phyloP scores from a whole-genome alignment of 441 rosid genomes.

The Pelargonium fulgidum region DNA sequence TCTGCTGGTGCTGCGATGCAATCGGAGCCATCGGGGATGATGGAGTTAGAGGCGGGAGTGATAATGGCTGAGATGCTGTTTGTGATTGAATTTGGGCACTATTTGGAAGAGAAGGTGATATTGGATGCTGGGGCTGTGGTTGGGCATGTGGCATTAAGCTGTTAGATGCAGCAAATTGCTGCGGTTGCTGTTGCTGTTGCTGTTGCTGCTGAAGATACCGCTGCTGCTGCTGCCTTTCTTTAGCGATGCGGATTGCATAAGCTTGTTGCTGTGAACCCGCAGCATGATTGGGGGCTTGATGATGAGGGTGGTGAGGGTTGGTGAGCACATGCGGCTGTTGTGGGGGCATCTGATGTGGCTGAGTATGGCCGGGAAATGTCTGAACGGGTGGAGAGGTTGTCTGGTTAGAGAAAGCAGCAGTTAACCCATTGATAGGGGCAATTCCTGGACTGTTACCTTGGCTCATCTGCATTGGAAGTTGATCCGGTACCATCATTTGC shows the following conservation, averaged over 20 bases:
- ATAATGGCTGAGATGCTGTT: slow-evolving; percentile 47
- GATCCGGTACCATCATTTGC: slow-evolving; percentile 53
- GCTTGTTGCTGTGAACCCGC: slow-evolving; percentile 66
- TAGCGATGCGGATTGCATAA: slow-evolving; percentile 55
- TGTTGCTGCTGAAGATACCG: slow-evolving; percentile 59
- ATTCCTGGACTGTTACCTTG: slow-evolving; percentile 65
- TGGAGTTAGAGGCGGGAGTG: slow-evolving; percentile 43
- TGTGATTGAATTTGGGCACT: slow-evolving; percentile 67
- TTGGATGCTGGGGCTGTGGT: slow-evolving; percentile 58
- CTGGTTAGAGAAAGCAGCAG: slow-evolving; percentile 67
- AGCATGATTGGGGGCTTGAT: slow-evolving; percentile 61
- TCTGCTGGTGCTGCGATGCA: slow-evolving; percentile 57
- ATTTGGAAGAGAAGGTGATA: slow-evolving; percentile 60
- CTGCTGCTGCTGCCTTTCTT: slow-evolving; percentile 87
- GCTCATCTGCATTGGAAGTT: slow-evolving; percentile 61
- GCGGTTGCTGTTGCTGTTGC: slow-evolving; percentile 24
- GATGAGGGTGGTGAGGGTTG: slow-evolving; percentile 36
- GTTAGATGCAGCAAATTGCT: slow-evolving; percentile 44
- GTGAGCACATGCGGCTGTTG: slow-evolving; percentile 59
- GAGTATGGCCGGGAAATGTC: slow-evolving; percentile 59
- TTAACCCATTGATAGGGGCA: slow-evolving; percentile 62
- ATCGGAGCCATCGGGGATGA: slow-evolving; percentile 58
- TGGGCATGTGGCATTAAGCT: slow-evolving; percentile 54
- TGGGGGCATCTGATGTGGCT: slow-evolving; percentile 62
- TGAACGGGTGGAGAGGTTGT: slow-evolving; percentile 58